Conservation (phyloP, 2,329 filamentous ascomycete genomes). For the Trichophyton benhamiae region DNA sequence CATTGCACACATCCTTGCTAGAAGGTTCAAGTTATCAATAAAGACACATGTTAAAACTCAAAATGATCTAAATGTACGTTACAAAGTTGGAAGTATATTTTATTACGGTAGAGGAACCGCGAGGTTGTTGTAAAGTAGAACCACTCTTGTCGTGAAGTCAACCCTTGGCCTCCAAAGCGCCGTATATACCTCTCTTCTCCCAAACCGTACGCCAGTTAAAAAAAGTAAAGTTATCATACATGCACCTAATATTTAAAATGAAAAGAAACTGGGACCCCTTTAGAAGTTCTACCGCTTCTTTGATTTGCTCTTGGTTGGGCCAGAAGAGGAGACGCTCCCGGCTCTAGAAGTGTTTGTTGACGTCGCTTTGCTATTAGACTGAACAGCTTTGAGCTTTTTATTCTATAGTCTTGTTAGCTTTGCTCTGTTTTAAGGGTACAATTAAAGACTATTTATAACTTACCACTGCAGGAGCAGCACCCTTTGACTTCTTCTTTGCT, state of each 20-base stretch:
- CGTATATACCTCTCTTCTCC: background rate
- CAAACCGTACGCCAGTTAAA: background rate
- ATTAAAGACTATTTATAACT: slow-evolving; percentile 20
- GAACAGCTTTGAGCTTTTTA: slow-evolving; percentile 82
- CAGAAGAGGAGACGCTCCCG: slow-evolving; percentile 72
- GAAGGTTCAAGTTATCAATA: background rate
- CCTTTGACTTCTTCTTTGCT: slow-evolving; percentile 91
- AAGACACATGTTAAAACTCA: background rate
- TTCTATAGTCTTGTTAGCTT: slow-evolving; percentile 48
- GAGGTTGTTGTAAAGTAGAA: background rate
- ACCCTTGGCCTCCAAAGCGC: slow-evolving; percentile 3
- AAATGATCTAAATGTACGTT: background rate
- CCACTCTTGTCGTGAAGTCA: background rate
- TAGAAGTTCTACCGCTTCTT: slow-evolving; percentile 31
- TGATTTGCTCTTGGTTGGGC: slow-evolving; percentile 23
- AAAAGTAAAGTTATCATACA: background rate
- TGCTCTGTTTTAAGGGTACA: background rate
- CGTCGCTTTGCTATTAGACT: slow-evolving; percentile 58
- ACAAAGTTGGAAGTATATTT: background rate
- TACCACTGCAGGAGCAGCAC: slow-evolving; percentile 61
- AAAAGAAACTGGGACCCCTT: background rate
- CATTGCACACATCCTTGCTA: background rate
- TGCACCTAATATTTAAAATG: background rate
- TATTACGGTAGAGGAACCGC: background rate
- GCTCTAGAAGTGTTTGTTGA: slow-evolving; percentile 71